These are phyloP conservation scores for Penicillium sp. DNA, from an alignment of 2,329 filamentous ascomycete genomes.

Conservation along the genomic window DNA sequence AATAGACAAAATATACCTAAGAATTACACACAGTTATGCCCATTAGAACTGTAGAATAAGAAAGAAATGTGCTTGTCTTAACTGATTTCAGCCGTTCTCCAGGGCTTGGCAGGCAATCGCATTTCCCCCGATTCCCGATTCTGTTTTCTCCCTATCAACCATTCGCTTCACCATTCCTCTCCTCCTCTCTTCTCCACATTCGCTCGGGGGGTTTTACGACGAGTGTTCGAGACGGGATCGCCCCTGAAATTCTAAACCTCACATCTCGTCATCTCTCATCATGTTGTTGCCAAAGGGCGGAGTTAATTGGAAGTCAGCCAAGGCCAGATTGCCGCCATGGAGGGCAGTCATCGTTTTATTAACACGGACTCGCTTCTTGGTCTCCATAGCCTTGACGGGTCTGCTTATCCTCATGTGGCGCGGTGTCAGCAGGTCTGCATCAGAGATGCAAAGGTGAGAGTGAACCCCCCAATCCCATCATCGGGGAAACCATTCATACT, in stretches of 20 bases:
- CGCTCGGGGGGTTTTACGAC: conserved; percentile 28
- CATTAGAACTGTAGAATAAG: neutral
- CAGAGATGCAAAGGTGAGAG: conserved; percentile 84
- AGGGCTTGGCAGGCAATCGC: conserved; percentile 14
- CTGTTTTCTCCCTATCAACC: conserved; percentile 21
- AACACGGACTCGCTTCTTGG: conserved; percentile 74
- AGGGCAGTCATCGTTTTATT: conserved; percentile 69
- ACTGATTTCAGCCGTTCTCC: conserved; percentile 10
- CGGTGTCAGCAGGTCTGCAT: conserved; percentile 74
- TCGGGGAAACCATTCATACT: neutral
- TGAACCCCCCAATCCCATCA: neutral
- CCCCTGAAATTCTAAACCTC: conserved; percentile 18
- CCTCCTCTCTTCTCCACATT: conserved; percentile 25
- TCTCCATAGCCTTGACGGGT: conserved; percentile 68
- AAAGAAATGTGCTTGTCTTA: conserved; percentile 6
- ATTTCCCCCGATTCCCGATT: conserved; percentile 23
- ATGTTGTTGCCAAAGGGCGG: conserved; percentile 93
- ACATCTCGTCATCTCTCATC: conserved; percentile 58
- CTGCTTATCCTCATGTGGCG: conserved; percentile 83
- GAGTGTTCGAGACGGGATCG: conserved; percentile 21
- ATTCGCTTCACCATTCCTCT: conserved; percentile 1
- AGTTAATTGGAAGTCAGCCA: conserved; percentile 88
- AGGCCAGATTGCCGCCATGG: conserved; percentile 72
- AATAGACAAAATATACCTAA: neutral
- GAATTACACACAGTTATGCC: neutral